Evolutionary conservation across 2,329 filamentous ascomycete genomes (phyloP).

Genomic region (Aschersonia sp.): DNA sequence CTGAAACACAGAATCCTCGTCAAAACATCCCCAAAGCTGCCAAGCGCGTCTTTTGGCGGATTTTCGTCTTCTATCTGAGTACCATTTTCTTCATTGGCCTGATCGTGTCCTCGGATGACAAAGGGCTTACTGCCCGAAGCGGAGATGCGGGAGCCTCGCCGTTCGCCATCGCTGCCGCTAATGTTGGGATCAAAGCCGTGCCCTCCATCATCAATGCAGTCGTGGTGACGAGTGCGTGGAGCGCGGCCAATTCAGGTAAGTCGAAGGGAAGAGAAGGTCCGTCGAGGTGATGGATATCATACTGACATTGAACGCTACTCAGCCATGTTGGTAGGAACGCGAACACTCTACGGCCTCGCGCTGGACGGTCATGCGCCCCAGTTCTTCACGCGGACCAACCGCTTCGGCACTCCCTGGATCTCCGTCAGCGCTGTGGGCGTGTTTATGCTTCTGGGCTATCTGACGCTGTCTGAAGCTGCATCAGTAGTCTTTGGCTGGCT

Average conservation of each 20-base stretch:
- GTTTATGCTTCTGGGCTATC: slow-evolving; percentile 47
- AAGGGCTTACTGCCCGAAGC: slow-evolving; percentile 7
- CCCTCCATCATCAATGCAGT: slow-evolving; percentile 40
- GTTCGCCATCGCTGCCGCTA: slow-evolving; percentile 35
- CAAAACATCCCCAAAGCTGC: slow-evolving; percentile 33
- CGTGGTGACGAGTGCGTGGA: slow-evolving; percentile 14
- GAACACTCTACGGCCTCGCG: slow-evolving; percentile 48
- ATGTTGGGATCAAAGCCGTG: slow-evolving; percentile 33
- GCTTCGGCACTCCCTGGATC: slow-evolving; percentile 38
- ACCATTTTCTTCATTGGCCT: slow-evolving; percentile 36
- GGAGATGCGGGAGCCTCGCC: slow-evolving; percentile 29
- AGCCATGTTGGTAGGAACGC: slow-evolving; percentile 27
- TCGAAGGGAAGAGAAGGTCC: background rate
- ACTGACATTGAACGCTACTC: background rate
- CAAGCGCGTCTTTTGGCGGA: slow-evolving; percentile 41
- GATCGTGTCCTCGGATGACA: slow-evolving; percentile 28
- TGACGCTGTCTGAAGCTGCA: slow-evolving; percentile 44
- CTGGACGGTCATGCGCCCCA: slow-evolving; percentile 45
- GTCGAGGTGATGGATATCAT: too few species aligned
- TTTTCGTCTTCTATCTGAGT: slow-evolving; percentile 36
- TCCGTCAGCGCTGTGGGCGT: slow-evolving; percentile 30
- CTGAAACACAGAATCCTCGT: slow-evolving; percentile 33
- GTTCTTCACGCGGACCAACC: slow-evolving; percentile 40
- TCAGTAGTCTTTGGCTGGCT: slow-evolving; percentile 51
- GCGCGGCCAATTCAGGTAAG: slow-evolving; percentile 7